Evolutionary conservation across 306 rosid species (phyloP).

Genomic region (Citrullus colocynthis): DNA sequence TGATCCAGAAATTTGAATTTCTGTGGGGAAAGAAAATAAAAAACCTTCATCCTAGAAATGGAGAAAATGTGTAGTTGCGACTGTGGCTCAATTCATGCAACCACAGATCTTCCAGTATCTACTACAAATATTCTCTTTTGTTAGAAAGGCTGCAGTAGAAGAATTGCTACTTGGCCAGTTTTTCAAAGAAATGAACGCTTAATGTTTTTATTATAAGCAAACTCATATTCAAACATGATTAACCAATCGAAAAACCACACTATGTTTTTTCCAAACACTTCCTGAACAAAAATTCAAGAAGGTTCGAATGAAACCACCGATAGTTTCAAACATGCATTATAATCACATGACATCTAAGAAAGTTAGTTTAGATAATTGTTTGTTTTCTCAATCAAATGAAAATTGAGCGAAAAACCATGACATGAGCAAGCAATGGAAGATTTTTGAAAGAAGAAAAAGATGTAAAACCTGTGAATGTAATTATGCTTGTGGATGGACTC

Average conservation of each 20-base stretch:
- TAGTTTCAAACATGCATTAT: neutral
- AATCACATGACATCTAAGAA: neutral
- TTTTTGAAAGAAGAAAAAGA: neutral
- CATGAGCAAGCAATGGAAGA: neutral
- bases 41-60: neutral
- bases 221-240: neutral
- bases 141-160: neutral
- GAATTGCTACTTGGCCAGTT: neutral
- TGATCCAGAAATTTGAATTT: neutral
- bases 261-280: neutral
- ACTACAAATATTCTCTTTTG: neutral
- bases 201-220: neutral
- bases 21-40: neutral
- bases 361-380: neutral
- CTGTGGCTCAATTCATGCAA: neutral
- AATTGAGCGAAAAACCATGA: neutral
- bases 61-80: neutral
- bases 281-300: neutral
- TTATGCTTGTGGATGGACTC: conserved; percentile 83
- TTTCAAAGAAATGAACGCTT: neutral
- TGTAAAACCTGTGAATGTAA: conserved; percentile 62
- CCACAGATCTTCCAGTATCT: neutral
- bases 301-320: neutral
- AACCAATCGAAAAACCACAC: neutral
- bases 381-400: neutral